phyloP scores from a whole-genome alignment of 768 basidiomycete genomes.

The Boletellus sp. region DNA sequence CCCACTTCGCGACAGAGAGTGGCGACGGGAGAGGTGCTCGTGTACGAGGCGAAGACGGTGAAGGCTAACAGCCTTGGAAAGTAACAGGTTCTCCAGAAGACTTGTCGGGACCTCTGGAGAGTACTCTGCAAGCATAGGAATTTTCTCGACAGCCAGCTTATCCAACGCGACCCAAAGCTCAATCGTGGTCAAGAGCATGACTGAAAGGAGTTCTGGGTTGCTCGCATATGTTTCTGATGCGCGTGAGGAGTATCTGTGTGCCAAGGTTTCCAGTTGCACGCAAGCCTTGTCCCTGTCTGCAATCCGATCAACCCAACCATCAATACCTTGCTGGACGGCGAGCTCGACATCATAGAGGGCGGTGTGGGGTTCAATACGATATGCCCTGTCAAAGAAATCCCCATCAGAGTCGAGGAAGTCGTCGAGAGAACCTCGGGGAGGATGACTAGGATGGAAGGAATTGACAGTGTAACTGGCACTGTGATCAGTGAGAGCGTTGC shows the following conservation, averaged over 20 bases:
- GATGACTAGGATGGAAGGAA: background rate
- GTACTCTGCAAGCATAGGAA: slow-evolving; percentile 26
- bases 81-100: slow-evolving; percentile 40
- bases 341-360: slow-evolving; percentile 38
- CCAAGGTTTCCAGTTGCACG: slow-evolving; percentile 25
- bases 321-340: slow-evolving; percentile 28
- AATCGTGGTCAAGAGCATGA: background rate
- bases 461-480: slow-evolving; percentile 1
- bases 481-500: slow-evolving; percentile 9
- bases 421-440: slow-evolving; percentile 8
- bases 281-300: slow-evolving; percentile 22
- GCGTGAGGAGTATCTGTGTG: slow-evolving; percentile 21
- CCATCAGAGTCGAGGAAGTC: slow-evolving; percentile 13
- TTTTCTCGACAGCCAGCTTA: background rate
- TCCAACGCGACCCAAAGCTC: background rate
- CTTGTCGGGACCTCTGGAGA: slow-evolving; percentile 41
- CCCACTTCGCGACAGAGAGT: slow-evolving; percentile 4
- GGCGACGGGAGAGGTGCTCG: slow-evolving; percentile 31
- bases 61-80: slow-evolving; percentile 31
- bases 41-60: slow-evolving; percentile 26
- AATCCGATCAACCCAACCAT: slow-evolving; percentile 30
- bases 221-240: slow-evolving; percentile 26
- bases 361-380: slow-evolving; percentile 3
- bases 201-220: slow-evolving; percentile 19
- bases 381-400: slow-evolving; percentile 11